phyloP scores from a whole-genome alignment of 148 eudicot species.

The Persicaria tinctoria region DNA sequence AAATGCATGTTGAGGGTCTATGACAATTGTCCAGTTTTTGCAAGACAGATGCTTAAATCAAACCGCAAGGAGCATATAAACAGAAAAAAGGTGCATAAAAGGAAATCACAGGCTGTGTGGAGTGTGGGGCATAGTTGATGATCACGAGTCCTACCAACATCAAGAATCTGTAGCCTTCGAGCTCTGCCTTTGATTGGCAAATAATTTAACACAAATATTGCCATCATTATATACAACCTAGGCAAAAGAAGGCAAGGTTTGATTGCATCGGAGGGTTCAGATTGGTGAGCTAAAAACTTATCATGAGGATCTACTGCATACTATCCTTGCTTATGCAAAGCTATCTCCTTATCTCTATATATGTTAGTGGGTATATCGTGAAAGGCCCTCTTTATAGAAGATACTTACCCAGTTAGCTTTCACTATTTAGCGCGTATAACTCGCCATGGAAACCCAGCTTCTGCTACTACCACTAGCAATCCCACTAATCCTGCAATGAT shows the following conservation, averaged over 20 bases:
- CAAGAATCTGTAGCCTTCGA: slow-evolving; percentile 2
- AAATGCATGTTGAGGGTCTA: not conserved
- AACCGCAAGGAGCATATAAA: not conserved
- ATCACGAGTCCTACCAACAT: not conserved
- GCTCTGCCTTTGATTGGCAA: slow-evolving; percentile 3
- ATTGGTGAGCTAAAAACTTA: not conserved
- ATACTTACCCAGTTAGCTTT: not conserved
- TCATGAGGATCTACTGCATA: slow-evolving; percentile 5
- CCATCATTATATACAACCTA: not conserved
- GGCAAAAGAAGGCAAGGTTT: not conserved
- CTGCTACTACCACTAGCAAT: not conserved
- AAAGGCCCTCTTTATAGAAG: not conserved
- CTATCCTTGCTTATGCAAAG: slow-evolving; percentile 8
- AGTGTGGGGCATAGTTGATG: slow-evolving; percentile 6
- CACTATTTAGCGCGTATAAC: not conserved
- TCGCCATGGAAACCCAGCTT: not conserved
- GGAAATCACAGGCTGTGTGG: slow-evolving; percentile 1
- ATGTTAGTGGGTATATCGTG: not conserved
- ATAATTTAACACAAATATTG: slow-evolving; percentile 7
- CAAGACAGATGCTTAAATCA: slow-evolving; percentile 12
- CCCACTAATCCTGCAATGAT: not conserved
- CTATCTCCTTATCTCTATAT: not conserved
- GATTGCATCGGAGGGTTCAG: slow-evolving; percentile 6
- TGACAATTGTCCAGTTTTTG: slow-evolving; percentile 11
- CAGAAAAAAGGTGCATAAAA: not conserved